Conservation (phyloP, 352 stramenopile genomes). For the Globisporangium spinosum region DNA sequence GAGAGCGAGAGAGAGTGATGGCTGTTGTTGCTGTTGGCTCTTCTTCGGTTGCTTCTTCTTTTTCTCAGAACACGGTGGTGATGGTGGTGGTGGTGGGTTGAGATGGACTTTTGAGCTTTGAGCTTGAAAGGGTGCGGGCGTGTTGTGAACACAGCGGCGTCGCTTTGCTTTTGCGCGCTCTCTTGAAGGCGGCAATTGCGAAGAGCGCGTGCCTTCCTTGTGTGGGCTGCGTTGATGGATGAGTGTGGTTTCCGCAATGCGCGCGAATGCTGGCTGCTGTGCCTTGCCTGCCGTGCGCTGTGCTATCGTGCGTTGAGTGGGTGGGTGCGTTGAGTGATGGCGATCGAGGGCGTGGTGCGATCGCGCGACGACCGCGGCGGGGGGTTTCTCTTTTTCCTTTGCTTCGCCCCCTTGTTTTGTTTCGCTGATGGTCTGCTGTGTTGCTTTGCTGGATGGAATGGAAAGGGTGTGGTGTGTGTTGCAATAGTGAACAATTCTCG, state of each 20-base stretch:
- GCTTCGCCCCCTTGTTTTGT: background rate
- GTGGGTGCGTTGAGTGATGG: background rate
- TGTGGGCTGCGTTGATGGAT: background rate
- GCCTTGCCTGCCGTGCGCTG: background rate
- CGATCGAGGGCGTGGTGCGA: background rate
- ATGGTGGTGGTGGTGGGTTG: background rate
- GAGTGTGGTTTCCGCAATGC: slow-evolving; percentile 12
- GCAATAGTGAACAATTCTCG: too few relatives aligned
- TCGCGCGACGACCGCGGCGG: background rate
- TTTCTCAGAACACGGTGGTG: background rate
- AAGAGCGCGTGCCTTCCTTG: too few relatives aligned
- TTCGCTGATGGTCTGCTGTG: background rate
- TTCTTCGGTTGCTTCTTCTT: slow-evolving; percentile 8
- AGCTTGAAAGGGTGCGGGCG: slow-evolving; percentile 6
- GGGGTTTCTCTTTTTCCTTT: slow-evolving; percentile 10
- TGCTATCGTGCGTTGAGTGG: background rate
- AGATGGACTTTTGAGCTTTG: background rate
- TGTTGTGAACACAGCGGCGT: too few relatives aligned
- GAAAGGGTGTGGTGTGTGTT: background rate
- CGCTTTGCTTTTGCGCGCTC: background rate
- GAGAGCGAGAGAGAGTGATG: background rate
- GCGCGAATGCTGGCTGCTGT: background rate
- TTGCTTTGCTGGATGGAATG: background rate
- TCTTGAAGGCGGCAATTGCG: too few relatives aligned
- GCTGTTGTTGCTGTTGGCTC: background rate